Evolutionary conservation across 441 rosid species (phyloP).

Genomic region (Gossypium aridum): DNA sequence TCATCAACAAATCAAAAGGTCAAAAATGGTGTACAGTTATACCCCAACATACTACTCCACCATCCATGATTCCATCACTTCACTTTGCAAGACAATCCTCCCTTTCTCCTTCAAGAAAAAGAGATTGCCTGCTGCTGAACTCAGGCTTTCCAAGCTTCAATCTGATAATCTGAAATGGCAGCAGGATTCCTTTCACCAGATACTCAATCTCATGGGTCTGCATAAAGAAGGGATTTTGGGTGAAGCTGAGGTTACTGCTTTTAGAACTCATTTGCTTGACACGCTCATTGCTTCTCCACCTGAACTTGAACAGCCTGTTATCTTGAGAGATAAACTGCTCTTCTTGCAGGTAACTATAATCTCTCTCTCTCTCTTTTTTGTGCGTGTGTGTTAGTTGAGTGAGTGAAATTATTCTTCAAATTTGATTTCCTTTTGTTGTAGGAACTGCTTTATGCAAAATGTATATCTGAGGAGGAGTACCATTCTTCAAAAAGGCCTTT

Average conservation of each 20-base stretch:
- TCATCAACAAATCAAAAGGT: not conserved
- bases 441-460: slow-evolving; percentile 68
- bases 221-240: slow-evolving; percentile 58
- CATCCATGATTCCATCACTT: slow-evolving; percentile 73
- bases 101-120: slow-evolving; percentile 67
- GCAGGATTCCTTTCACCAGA: slow-evolving; percentile 74
- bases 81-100: slow-evolving; percentile 66
- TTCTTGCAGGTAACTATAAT: slow-evolving; percentile 54
- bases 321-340: slow-evolving; percentile 53
- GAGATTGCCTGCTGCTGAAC: slow-evolving; percentile 43
- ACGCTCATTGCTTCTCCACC: slow-evolving; percentile 47
- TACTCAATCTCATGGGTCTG: slow-evolving; percentile 60
- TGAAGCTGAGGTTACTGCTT: slow-evolving; percentile 47
- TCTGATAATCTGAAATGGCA: slow-evolving; percentile 78
- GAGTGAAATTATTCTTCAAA: not conserved
- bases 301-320: slow-evolving; percentile 41
- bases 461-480: slow-evolving; percentile 60
- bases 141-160: slow-evolving; percentile 48
- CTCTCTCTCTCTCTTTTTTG: too few species aligned
- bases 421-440: slow-evolving; percentile 7
- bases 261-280: slow-evolving; percentile 56
- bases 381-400: not conserved
- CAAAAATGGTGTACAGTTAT: slow-evolving; percentile 54
- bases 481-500: slow-evolving; percentile 70
- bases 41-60: slow-evolving; percentile 71